Conservation (phyloP, 495 filamentous ascomycete species). For the Xylaria telfairii region DNA sequence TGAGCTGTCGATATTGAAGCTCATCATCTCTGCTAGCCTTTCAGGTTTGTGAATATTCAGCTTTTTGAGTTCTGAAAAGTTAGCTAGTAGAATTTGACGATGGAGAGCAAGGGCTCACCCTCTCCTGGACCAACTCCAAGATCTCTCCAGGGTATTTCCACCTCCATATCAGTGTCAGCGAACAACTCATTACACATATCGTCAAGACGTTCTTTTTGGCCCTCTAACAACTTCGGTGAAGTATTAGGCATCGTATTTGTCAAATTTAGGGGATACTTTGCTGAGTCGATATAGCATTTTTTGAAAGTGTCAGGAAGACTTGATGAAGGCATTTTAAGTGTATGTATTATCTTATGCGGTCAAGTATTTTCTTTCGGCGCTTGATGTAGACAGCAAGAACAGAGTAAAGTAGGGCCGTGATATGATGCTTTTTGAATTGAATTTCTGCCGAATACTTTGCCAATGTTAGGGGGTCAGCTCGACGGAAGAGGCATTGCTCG, state of each 20-base stretch:
- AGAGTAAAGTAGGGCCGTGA: not conserved
- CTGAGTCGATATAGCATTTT: not conserved
- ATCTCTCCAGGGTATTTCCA: not conserved
- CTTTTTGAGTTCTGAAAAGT: not conserved
- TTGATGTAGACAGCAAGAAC: not conserved
- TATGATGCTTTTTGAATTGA: not conserved
- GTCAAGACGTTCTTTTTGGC: not conserved
- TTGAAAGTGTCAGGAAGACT: not conserved
- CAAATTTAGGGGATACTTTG: not conserved
- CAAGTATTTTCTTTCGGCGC: not conserved
- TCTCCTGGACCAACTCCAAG: not conserved
- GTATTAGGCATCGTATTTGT: constrained; percentile 1
- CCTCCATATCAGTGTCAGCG: not conserved
- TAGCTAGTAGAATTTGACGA: not conserved
- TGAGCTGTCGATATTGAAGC: not conserved
- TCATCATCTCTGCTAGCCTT: not conserved
- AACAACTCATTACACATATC: not conserved
- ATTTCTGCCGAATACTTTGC: no score
- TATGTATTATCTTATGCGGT: not conserved
- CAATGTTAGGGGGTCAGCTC: not conserved
- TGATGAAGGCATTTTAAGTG: not conserved
- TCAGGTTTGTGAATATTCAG: not conserved
- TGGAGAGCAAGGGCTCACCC: not conserved
- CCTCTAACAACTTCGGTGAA: not conserved
- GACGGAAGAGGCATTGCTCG: not conserved